A percentile compares a stretch with the other conserved stretches of the same genome.
phyloP scores from a whole-genome alignment of 225 moss, liverwort and hornwort species.

The Ulota crispa region DNA sequence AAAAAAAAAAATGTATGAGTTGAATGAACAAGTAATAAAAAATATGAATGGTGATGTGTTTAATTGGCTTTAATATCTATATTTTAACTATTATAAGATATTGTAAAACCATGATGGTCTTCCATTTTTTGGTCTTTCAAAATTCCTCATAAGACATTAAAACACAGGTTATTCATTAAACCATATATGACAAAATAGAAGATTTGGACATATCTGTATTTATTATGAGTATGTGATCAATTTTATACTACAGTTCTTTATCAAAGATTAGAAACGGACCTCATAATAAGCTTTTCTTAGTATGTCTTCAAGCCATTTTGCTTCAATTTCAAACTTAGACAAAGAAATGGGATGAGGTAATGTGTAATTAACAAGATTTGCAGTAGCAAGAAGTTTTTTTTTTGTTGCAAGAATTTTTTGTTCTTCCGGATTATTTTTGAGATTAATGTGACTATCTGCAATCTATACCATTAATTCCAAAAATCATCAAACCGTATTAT shows the following conservation, averaged over 20 bases:
- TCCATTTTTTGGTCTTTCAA: no score
- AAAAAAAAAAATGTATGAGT: no score
- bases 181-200: no score
- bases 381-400: slow-evolving; percentile 38
- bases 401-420: slow-evolving; percentile 37
- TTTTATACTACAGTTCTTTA: not conserved
- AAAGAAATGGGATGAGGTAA: slow-evolving; percentile 52
- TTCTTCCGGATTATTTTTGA: slow-evolving; percentile 39
- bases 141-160: no score
- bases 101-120: no score
- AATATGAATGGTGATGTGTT: no score
- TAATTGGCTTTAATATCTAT: no score
- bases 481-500: not conserved
- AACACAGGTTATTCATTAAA: no score
- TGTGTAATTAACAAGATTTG: slow-evolving; percentile 65
- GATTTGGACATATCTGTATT: no score
- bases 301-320: slow-evolving; percentile 58
- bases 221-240: not conserved
- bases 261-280: slow-evolving; percentile 36
- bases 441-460: slow-evolving; percentile 48
- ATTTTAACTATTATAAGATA: no score
- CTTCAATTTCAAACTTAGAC: slow-evolving; percentile 71
- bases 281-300: slow-evolving; percentile 50
- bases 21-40: no score
- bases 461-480: slow-evolving; percentile 19